Evolutionary conservation across 2,329 filamentous ascomycete genomes (phyloP).

Genomic region (Sporothrix pseudoabietina): DNA sequence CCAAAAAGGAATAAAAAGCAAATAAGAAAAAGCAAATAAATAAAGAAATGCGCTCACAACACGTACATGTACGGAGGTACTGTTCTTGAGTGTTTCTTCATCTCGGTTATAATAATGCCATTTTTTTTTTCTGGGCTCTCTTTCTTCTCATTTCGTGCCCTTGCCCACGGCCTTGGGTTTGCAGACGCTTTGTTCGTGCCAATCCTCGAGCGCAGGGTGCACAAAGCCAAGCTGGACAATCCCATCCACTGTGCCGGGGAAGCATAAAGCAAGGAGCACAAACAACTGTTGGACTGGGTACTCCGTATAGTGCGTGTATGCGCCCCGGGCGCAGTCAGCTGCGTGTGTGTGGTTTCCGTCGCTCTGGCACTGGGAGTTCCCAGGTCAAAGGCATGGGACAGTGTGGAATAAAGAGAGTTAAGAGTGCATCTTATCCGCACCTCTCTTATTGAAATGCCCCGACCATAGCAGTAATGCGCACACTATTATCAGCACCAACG

Average conservation of each 20-base stretch:
- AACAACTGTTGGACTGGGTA: not conserved
- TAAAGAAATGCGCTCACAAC: not conserved
- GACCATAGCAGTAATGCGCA: not conserved
- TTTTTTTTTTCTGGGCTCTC: not conserved
- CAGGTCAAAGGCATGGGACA: slow-evolving; percentile 9
- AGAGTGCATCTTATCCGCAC: not conserved
- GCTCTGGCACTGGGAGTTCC: slow-evolving; percentile 18
- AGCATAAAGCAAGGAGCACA: not conserved
- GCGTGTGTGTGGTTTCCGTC: slow-evolving; percentile 10
- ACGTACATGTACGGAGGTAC: too few relatives aligned
- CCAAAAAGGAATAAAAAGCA: too few relatives aligned
- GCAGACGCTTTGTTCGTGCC: slow-evolving; percentile 14
- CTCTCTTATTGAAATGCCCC: not conserved
- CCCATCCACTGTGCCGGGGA: not conserved
- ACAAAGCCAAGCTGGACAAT: slow-evolving; percentile 6
- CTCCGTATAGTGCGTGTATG: not conserved
- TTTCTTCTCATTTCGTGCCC: not conserved
- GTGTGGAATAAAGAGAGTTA: not conserved
- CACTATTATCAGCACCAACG: too few relatives aligned
- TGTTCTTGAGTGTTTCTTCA: not conserved
- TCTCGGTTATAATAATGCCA: not conserved
- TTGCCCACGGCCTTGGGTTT: slow-evolving; percentile 21
- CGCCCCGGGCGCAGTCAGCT: not conserved
- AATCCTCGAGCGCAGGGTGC: slow-evolving; percentile 15
- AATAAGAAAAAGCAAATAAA: not conserved